Base-by-base conservation (phyloP, 805 yeast species). In the Cyberlindnera lachancei region DNA sequence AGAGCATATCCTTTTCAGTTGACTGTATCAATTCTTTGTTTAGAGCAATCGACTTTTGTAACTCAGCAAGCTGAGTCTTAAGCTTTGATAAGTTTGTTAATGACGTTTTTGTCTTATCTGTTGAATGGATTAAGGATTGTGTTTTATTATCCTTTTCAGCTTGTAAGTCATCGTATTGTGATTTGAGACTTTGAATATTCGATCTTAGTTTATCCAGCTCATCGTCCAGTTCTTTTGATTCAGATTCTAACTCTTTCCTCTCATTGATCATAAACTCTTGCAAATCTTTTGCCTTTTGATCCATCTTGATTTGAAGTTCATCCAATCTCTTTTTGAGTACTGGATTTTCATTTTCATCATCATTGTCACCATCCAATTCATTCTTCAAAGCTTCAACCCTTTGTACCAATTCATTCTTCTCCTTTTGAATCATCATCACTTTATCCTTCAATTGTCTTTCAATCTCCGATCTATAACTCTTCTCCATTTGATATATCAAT, bases 361-460 rank as follows among this genome's bases (percentile, higher is more conserved):
- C 28, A 15, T 51, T 44, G 28, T 52, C 50, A 28, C 44, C 42
- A 16, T 38, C 18, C 18, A 55, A 37, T 25, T 46, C 46, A 30
- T 37, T 25, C 33, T 51, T 46, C 12, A 59, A 45, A 13, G 53
- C 56, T 11, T 53, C 56, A 1, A 64, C 52, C 34, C 63, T 40
- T 20, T 45, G 30, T 25, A 40, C 18, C 22, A 60, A 29, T 16
- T 37, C 31, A 5, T 41, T 45, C 34, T 61, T 63, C 27, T 55
- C 46, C 7, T 42, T 35, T 26, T 63, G 55, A 18, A 53, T 49
- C 24, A 54, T 46, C 14, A 45, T 45, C 5, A 58, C 56, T 32
- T 62, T 64, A 12, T 48, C 47, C 6, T 55, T 44, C 21, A 67
- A 56, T 6, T 66, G 38, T 2, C 45, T 34, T 25, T 70, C 70